These are phyloP conservation scores for Rhynchospora tenuis DNA, from an alignment of 176 grass and related monocot species.

Conservation along the genomic window DNA sequence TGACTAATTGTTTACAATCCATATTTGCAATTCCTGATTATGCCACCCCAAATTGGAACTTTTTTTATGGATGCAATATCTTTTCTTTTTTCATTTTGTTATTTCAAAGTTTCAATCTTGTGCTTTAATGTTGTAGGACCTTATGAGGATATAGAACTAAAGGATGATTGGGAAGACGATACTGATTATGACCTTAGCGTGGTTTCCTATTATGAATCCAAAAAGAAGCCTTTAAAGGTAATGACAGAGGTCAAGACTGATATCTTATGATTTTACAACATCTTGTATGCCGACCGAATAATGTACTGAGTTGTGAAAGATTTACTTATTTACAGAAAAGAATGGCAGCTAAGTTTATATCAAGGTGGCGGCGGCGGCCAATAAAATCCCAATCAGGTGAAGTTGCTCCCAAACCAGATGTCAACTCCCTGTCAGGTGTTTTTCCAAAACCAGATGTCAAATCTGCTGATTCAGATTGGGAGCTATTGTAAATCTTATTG, in stretches of 20 bases:
- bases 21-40: not conserved
- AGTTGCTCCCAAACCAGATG: not conserved
- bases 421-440: not conserved
- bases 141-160: conserved; percentile 24
- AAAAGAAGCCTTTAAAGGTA: conserved; percentile 18
- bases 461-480: conserved; percentile 26
- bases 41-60: not conserved
- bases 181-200: conserved; percentile 14
- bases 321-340: conserved; percentile 3
- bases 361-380: conserved; percentile 4
- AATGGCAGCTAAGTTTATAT: conserved; percentile 3
- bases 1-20: not conserved
- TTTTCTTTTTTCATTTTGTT: not conserved
- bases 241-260: not conserved
- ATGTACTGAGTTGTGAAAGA: not conserved
- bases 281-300: not conserved
- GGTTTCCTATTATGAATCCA: conserved; percentile 14
- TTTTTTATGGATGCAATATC: not conserved
- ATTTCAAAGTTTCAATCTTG: not conserved
- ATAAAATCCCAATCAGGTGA: not conserved
- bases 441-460: not conserved
- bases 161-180: conserved; percentile 30
- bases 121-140: not conserved
- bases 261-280: not conserved
- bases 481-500: conserved; percentile 18